Evolutionary conservation across 768 basidiomycete species (phyloP), one percentile per base, ranked within the genome.

Genomic region (Lentinula sp.): DNA sequence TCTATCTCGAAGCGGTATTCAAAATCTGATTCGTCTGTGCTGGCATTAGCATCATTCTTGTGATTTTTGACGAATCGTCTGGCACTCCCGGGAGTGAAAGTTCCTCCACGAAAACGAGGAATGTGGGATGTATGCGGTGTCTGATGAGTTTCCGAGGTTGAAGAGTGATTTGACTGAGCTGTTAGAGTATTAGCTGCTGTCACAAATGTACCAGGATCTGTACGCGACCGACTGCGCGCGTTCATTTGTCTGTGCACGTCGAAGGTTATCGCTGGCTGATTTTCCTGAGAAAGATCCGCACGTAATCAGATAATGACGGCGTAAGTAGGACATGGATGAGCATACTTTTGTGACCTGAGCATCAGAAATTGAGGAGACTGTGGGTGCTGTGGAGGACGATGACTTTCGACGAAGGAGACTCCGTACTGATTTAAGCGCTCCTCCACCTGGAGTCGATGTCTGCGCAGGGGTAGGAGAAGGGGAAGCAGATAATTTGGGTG

Each of bases 11-110:
- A 68, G 4, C 66, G 64, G 67, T 60, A 68, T 59, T 81, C 80
- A 3, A 79, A 57, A 57, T 82, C 79, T 10, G 81, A 82, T 33
- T 80, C 79, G 50, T 79, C 76, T 16, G 57, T 58, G 43, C 36
- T 45, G 6, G 23, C 48, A n/a, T n/a, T 32, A 0, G n/a, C 67
- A 62, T 32, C 63, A 65, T n/a, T 67, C 56, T 39, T 5, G 20
- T 48, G 37, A 57, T 28, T 18, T 8, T 35, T 28, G 23, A 32
- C 37, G 33, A 56, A 59, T 49, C 15, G 28, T 56, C 55, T 41
- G 41, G 37, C 23, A 56, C 28, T 43, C n/a, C 28, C 49, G 9
- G 35, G 28, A 32, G 41, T n/a, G 6, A n/a, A 56, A 23, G 69
- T 64, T 39, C 62, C 69, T 12, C 61, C 63, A 13, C 68, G 71